phyloP scores from a whole-genome alignment of 441 rosid species.

The Aleurites moluccanus region DNA sequence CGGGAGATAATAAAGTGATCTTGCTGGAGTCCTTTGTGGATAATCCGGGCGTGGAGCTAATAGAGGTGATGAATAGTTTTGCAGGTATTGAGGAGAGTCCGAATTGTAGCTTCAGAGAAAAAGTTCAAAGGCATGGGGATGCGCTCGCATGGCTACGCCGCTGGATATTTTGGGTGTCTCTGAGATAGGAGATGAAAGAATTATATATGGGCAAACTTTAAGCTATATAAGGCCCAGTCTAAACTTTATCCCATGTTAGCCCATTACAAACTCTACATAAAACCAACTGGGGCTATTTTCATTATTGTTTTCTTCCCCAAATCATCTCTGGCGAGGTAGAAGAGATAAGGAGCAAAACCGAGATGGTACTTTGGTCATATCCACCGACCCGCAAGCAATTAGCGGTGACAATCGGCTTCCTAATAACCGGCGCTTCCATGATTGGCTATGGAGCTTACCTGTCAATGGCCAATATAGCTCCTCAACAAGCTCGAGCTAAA shows the following conservation, averaged over 20 bases:
- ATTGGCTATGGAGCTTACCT: conserved; percentile 59
- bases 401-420: conserved; percentile 39
- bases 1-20: conserved; percentile 56
- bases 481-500: conserved; percentile 66
- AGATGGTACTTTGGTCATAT: conserved; percentile 59
- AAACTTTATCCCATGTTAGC: too few relatives aligned
- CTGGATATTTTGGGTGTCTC: not conserved
- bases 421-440: conserved; percentile 49
- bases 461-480: conserved; percentile 55
- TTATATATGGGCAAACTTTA: too few relatives aligned
- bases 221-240: too few relatives aligned
- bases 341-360: not conserved
- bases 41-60: conserved; percentile 67
- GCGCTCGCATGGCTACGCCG: conserved; percentile 17
- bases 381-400: conserved; percentile 74
- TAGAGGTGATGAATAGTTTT: conserved; percentile 45
- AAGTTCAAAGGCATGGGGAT: conserved; percentile 35
- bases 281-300: too few relatives aligned
- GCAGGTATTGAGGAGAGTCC: conserved; percentile 55
- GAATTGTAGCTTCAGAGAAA: conserved; percentile 37
- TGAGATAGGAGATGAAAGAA: not conserved
- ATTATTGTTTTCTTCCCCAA: not conserved
- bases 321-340: not conserved
- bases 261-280: too few relatives aligned
- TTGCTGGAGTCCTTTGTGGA: conserved; percentile 70